Conservation (phyloP, 768 basidiomycete genomes). For the Kwoniella mangroviensis region DNA sequence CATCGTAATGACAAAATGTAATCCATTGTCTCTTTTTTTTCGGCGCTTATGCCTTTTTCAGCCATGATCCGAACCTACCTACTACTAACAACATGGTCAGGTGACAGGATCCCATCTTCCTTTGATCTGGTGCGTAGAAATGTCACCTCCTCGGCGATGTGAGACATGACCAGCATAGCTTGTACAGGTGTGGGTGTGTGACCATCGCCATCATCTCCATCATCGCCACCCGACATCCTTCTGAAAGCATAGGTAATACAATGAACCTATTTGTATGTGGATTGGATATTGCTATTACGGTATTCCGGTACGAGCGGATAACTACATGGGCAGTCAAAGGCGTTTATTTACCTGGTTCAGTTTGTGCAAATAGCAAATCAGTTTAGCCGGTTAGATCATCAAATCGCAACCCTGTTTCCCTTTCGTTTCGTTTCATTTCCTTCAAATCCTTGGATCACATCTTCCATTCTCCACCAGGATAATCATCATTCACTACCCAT, state of each 20-base stretch:
- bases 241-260: neutral
- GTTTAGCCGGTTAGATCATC: conserved; percentile 3
- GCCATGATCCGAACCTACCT: neutral
- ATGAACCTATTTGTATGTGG: neutral
- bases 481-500: neutral
- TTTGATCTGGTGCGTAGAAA: neutral
- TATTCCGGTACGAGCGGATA: neutral
- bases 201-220: neutral
- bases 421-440: neutral
- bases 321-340: neutral
- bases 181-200: neutral
- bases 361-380: conserved; percentile 3
- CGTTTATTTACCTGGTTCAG: neutral
- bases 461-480: neutral
- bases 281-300: neutral
- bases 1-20: too few relatives aligned
- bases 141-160: conserved; percentile 5
- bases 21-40: neutral
- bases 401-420: neutral
- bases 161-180: neutral
- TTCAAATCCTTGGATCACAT: neutral
- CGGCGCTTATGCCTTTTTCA: neutral
- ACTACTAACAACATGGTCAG: neutral
- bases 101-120: neutral
- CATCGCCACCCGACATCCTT: neutral